phyloP scores from a whole-genome alignment of 805 yeast genomes.

The Ascoidea asiatica region DNA sequence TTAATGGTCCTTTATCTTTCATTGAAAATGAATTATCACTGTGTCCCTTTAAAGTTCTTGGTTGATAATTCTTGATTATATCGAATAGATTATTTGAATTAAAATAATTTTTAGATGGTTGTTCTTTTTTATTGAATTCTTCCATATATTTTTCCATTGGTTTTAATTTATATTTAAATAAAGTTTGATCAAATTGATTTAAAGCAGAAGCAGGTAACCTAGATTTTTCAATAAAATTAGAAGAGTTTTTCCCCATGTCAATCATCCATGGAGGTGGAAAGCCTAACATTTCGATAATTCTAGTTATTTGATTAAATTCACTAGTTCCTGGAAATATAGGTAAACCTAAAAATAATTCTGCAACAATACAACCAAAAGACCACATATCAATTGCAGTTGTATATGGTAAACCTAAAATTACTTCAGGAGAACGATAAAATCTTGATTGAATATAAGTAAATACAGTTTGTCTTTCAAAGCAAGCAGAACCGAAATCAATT shows the following conservation, averaged over 20 bases:
- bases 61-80: slow-evolving; percentile 61
- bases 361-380: slow-evolving; percentile 90
- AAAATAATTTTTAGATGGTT: slow-evolving; percentile 78
- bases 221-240: slow-evolving; percentile 45
- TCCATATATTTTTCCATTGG: slow-evolving; percentile 36
- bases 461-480: slow-evolving; percentile 80
- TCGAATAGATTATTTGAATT: slow-evolving; percentile 51
- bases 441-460: slow-evolving; percentile 89
- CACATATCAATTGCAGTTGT: slow-evolving; percentile 93
- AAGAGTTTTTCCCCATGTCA: slow-evolving; percentile 82
- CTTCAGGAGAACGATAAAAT: slow-evolving; percentile 92
- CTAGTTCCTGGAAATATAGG: slow-evolving; percentile 93
- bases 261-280: slow-evolving; percentile 93
- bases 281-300: slow-evolving; percentile 75
- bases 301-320: slow-evolving; percentile 78
- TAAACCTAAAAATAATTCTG: slow-evolving; percentile 80
- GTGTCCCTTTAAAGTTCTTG: slow-evolving; percentile 14
- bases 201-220: slow-evolving; percentile 10
- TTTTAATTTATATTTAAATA: slow-evolving; percentile 24
- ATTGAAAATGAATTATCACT: slow-evolving; percentile 26
- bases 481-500: slow-evolving; percentile 93
- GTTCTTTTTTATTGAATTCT: slow-evolving; percentile 35
- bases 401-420: slow-evolving; percentile 81
- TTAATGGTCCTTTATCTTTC: neutral
- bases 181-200: slow-evolving; percentile 10